Evolutionary conservation across 371 early-diverging fungal species (phyloP), one percentile per base, ranked within the genome.

Genomic region (Gilbertella persicaria): DNA sequence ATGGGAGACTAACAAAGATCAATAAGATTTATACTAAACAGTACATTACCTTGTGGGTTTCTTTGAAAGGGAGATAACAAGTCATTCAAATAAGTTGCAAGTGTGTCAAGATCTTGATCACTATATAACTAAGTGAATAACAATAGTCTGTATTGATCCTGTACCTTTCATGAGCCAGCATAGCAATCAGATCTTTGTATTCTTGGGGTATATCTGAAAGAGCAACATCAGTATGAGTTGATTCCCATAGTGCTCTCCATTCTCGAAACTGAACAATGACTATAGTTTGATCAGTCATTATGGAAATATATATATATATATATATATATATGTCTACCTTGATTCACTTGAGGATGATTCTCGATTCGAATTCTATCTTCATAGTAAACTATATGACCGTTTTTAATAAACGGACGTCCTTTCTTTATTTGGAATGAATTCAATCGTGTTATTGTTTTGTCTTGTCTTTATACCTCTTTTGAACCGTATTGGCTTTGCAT

Each of bases 91-190:
- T 39, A 46, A 2, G 30, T 33, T 21, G 52, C 55, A n/a, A 61
- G 25, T 9, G 17, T 14, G 21, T 55, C 41, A 19, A 61, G 23
- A 20, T 21, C 5, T 35, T 55, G 52, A 20, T 50, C 56, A 14
- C 62, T 55, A 38, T 20, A n/a, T 10, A 28, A 14, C 6, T 33
- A 39, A 25, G 10, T 26, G 16, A 16, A n/a, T 29, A 57, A 2
- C 17, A 7, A 17, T 12, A 40, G 29, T 2, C 21, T 6, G 2
- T 39, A 13, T 19, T 26, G 6, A 9, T 16, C 23, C 6, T 23
- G 24, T 42, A 62, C 62, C 62, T 62, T 23, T 62, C 62, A n/a
- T 55, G 62, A 3, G 49, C 47, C 36, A 62, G 24, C 42, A 55
- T 16, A 17, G 62, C 62, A 38, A 62, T 50, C 28, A 62, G 19